Base-by-base conservation (phyloP, 2,329 filamentous ascomycete genomes). In the Pseudogymnoascus destructans region DNA sequence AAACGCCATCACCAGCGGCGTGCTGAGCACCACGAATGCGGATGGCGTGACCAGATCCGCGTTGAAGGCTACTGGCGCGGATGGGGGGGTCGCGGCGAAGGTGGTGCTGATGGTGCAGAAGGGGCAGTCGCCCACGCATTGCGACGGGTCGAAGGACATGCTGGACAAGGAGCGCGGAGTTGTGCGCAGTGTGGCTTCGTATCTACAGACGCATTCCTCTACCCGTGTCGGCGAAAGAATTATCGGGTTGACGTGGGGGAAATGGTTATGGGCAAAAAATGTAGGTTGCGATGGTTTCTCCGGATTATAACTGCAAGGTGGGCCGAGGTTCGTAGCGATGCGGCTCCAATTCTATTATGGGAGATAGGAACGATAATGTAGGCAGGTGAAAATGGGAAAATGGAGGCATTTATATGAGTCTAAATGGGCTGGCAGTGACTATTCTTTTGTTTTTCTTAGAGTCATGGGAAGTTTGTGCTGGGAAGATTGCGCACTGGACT, bases 1-100 rank as follows among this genome's bases (percentile, higher is more conserved):
- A 72, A 97, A 97, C 40, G 90, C 90, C 62, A 97, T 74, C 25
- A 93, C 81, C 61, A 83, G 71, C 1, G 82, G 82, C 0, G 88
- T 93, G 2, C 87, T 88, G 60, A 96, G 79, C 30, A 96, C 79
- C 27, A 96, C 67, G 66, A 81, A 84, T 13, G 80, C 73, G 6
- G 75, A 62, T 0, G 74, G 72, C 21, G 69, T 59, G 0, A 70
- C 59, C 8, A 64, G 59, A 5, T 59, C 59, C 6, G 69, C 65
- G 58, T 63, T 65, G 7, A 73, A 72, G 7, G 64, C 62, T 13
- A 63, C 66, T 1, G 67, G 70, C 60, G 61, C 69, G 61, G 73
- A 66, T 54, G 66, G 61, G 4, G 69, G 65, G 8, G 71, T 70
- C 64, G 11, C 73, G 49, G 1, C 70, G 67, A 56, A 2, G 77